Conservation (phyloP, 768 basidiomycete species). For the Termitomyces sp. region DNA sequence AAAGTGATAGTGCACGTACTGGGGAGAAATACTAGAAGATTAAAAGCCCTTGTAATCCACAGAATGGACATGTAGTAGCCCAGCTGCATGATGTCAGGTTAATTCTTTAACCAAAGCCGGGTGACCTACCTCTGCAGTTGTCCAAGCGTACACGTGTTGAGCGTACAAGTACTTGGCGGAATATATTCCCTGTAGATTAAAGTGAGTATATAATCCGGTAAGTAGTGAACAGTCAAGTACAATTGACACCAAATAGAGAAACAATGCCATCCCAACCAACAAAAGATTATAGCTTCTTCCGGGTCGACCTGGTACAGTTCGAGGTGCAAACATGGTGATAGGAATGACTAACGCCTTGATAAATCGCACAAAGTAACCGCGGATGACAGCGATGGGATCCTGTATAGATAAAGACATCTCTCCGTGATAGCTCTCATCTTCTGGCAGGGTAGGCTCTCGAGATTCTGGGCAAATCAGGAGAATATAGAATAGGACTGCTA, state of each 20-base stretch:
- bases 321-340: slow-evolving; percentile 65
- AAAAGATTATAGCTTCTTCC: slow-evolving; percentile 73
- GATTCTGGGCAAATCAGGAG: slow-evolving; percentile 53
- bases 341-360: slow-evolving; percentile 52
- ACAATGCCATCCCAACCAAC: slow-evolving; percentile 57
- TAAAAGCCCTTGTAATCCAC: slow-evolving; percentile 58
- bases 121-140: slow-evolving; percentile 43
- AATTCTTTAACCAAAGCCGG: background rate
- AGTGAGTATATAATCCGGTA: background rate
- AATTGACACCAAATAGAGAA: slow-evolving; percentile 58
- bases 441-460: slow-evolving; percentile 22
- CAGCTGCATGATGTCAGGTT: slow-evolving; percentile 32
- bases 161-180: slow-evolving; percentile 78
- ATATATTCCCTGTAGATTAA: slow-evolving; percentile 49
- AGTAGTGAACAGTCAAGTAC: slow-evolving; percentile 33
- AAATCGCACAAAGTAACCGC: slow-evolving; percentile 23
- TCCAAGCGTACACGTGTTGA: slow-evolving; percentile 67
- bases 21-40: slow-evolving; percentile 65
- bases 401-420: slow-evolving; percentile 22
- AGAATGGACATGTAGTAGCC: slow-evolving; percentile 73
- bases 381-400: slow-evolving; percentile 24
- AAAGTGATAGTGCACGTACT: slow-evolving; percentile 33
- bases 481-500: slow-evolving; percentile 33
- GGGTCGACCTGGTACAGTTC: slow-evolving; percentile 32
- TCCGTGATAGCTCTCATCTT: slow-evolving; percentile 15